Evolutionary conservation across 768 basidiomycete species (phyloP).

Genomic region (Pisolithus orientalis): DNA sequence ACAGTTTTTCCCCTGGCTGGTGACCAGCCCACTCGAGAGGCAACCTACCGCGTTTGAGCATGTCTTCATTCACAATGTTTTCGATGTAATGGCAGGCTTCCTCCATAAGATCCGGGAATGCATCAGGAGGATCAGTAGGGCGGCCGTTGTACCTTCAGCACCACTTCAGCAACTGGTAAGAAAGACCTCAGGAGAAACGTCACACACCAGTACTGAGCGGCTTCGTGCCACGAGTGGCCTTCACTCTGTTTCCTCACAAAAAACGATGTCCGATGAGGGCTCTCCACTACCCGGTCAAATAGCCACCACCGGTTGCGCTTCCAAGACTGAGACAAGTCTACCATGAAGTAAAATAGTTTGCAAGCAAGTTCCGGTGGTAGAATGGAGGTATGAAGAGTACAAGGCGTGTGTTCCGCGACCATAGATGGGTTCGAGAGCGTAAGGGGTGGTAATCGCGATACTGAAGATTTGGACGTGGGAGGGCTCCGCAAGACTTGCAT

Average conservation of each 20-base stretch:
- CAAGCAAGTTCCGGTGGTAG: slow-evolving; percentile 74
- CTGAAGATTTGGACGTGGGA: slow-evolving; percentile 28
- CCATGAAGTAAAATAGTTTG: slow-evolving; percentile 67
- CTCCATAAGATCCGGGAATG: slow-evolving; percentile 69
- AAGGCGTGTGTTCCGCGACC: slow-evolving; percentile 66
- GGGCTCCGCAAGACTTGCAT: slow-evolving; percentile 54
- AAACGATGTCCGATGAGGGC: slow-evolving; percentile 78
- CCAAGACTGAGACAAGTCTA: slow-evolving; percentile 57
- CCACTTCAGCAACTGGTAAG: slow-evolving; percentile 6
- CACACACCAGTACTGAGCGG: slow-evolving; percentile 65
- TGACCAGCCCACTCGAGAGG: slow-evolving; percentile 60
- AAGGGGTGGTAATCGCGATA: slow-evolving; percentile 47
- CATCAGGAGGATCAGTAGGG: slow-evolving; percentile 44
- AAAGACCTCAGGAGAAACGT: not conserved
- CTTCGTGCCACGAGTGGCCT: slow-evolving; percentile 57
- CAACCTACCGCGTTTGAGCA: slow-evolving; percentile 54
- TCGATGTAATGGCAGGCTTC: slow-evolving; percentile 71
- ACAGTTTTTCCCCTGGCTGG: slow-evolving; percentile 27
- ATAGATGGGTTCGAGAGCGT: slow-evolving; percentile 55
- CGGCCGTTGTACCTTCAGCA: slow-evolving; percentile 72
- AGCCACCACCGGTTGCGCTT: slow-evolving; percentile 79
- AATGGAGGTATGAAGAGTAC: slow-evolving; percentile 63
- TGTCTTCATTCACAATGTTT: slow-evolving; percentile 61
- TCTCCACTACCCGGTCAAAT: slow-evolving; percentile 75
- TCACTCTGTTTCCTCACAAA: slow-evolving; percentile 50